Percentiles rank a stretch among this genome's conserved stretches.
These are phyloP conservation scores for Paecilomyces variotii DNA, from an alignment of 2,329 filamentous ascomycete species.

Conservation along the genomic window DNA sequence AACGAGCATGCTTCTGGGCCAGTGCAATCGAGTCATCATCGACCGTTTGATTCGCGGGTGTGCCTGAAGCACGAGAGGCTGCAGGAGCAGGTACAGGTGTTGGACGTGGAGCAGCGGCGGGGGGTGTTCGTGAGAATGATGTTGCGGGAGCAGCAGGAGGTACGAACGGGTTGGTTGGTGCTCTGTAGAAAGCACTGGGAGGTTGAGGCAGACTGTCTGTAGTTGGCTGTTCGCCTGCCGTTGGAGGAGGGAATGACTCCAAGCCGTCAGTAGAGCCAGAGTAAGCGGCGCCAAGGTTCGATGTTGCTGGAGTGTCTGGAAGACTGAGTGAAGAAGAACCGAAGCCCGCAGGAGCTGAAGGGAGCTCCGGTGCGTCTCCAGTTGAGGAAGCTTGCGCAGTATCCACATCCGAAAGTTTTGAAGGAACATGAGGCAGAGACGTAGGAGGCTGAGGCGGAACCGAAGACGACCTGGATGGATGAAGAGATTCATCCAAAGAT, in stretches of 20 bases:
- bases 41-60: constrained; percentile 24
- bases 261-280: constrained; percentile 21
- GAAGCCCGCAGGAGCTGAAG: constrained; percentile 31
- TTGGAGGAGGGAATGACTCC: constrained; percentile 35
- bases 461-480: constrained; percentile 40
- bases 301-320: constrained; percentile 22
- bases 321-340: constrained; percentile 17
- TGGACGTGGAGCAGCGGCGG: constrained; percentile 10
- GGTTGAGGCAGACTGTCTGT: constrained; percentile 12
- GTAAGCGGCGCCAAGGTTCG: constrained; percentile 9
- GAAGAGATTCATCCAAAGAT: constrained; percentile 43
- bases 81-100: constrained; percentile 10
- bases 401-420: constrained; percentile 7
- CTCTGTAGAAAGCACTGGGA: constrained; percentile 16
- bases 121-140: constrained; percentile 17
- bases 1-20: constrained; percentile 93
- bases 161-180: constrained; percentile 7
- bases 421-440: constrained; percentile 14
- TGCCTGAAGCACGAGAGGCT: constrained; percentile 8
- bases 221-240: constrained; percentile 16
- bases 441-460: constrained; percentile 21
- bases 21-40: constrained; percentile 67
- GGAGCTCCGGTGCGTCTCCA: constrained; percentile 25
- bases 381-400: constrained; percentile 13
- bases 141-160: constrained; percentile 17